Evolutionary conservation across 441 rosid species (phyloP).

Genomic region (Bocquillonia castaneifolia): DNA sequence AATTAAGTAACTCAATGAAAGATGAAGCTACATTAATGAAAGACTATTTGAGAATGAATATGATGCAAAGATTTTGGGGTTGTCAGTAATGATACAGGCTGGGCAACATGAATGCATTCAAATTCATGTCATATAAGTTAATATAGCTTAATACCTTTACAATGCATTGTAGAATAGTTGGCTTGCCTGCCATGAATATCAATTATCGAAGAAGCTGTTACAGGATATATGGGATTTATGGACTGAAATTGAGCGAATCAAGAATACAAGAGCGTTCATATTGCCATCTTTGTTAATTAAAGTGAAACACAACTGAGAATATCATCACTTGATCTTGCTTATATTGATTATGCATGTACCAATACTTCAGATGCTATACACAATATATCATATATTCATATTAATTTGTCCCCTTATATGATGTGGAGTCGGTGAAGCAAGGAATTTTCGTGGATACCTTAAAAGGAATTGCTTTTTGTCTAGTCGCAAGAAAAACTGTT

Average conservation of each 20-base stretch:
- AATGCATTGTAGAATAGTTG: background rate
- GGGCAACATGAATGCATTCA: background rate
- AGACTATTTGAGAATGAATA: background rate
- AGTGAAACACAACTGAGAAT: background rate
- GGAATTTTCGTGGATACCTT: background rate
- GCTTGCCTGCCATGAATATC: background rate
- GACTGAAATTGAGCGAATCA: background rate
- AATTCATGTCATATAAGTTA: background rate
- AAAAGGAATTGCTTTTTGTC: background rate
- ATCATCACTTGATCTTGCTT: background rate
- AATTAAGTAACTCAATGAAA: constrained; percentile 7
- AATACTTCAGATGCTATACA: background rate
- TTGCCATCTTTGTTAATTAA: background rate
- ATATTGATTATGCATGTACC: background rate
- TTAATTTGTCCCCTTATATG: background rate
- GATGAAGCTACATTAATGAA: background rate
- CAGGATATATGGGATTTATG: background rate
- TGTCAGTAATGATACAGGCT: background rate
- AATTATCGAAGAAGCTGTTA: background rate
- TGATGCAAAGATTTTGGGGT: background rate
- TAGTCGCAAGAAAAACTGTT: background rate
- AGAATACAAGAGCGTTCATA: background rate
- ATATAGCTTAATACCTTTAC: background rate
- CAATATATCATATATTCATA: background rate
- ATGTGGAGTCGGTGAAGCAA: no score